Evolutionary conservation across 306 rosid species (phyloP).

Genomic region (Fagus crenata): DNA sequence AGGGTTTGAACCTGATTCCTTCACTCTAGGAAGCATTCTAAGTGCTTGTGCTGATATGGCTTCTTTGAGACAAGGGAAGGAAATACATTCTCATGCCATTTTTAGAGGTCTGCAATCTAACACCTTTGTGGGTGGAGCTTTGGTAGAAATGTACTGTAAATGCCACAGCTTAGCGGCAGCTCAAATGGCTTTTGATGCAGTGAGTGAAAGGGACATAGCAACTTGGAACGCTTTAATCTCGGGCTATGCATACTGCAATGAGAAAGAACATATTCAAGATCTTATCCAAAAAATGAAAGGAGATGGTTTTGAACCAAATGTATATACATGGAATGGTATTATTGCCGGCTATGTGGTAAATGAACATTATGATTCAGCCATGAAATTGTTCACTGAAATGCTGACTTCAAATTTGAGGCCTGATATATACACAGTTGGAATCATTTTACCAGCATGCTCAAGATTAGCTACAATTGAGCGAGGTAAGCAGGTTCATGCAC

Average conservation of each 20-base stretch:
- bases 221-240: slow-evolving; percentile 66
- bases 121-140: slow-evolving; percentile 59
- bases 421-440: slow-evolving; percentile 57
- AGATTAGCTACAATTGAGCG: slow-evolving; percentile 46
- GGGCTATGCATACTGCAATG: slow-evolving; percentile 39
- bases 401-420: slow-evolving; percentile 44
- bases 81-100: slow-evolving; percentile 49
- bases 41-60: slow-evolving; percentile 46
- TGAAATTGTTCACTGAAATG: slow-evolving; percentile 42
- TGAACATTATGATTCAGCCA: slow-evolving; percentile 38
- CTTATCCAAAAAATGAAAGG: slow-evolving; percentile 42
- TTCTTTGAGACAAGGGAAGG: slow-evolving; percentile 41
- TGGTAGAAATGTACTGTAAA: slow-evolving; percentile 58
- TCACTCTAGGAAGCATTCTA: slow-evolving; percentile 57
- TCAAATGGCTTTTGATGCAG: slow-evolving; percentile 46
- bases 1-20: slow-evolving; percentile 50
- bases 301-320: slow-evolving; percentile 56
- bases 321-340: slow-evolving; percentile 46
- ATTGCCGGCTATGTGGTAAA: slow-evolving; percentile 45
- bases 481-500: slow-evolving; percentile 62
- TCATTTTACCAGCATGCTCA: slow-evolving; percentile 51
- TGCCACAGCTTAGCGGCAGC: slow-evolving; percentile 43
- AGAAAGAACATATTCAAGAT: slow-evolving; percentile 30
- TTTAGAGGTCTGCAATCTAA: slow-evolving; percentile 47
- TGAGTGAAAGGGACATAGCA: slow-evolving; percentile 44